Percentiles rank a stretch among this genome's conserved stretches.
These are phyloP conservation scores for Heterobasidion irregulare DNA, from an alignment of 1,284 basidiomycete genomes.

Conservation along the genomic window DNA sequence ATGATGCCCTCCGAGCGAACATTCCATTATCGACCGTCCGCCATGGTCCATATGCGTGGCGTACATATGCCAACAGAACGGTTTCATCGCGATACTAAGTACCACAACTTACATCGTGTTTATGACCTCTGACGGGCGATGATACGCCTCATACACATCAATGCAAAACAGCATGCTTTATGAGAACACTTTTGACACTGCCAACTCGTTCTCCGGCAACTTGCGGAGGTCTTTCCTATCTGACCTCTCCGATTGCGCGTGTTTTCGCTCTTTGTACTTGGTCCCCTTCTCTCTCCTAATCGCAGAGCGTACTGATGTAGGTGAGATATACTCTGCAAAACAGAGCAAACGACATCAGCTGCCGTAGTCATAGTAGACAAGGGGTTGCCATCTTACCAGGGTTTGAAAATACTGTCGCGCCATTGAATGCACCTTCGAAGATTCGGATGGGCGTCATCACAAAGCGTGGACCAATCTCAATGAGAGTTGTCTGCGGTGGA, in stretches of 20 bases:
- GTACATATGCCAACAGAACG: too few species aligned
- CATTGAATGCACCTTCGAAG: constrained; percentile 95
- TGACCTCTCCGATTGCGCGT: constrained; percentile 61
- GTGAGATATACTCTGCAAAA: constrained; percentile 79
- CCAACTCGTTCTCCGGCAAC: constrained; percentile 73
- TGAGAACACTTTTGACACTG: constrained; percentile 84
- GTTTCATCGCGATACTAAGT: too few species aligned
- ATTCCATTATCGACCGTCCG: too few species aligned
- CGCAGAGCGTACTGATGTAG: constrained; percentile 73
- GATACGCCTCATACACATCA: neutral
- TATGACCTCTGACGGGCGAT: too few species aligned
- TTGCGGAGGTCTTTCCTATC: constrained; percentile 61
- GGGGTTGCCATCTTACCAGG: constrained; percentile 50
- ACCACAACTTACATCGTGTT: too few species aligned
- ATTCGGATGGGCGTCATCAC: constrained; percentile 97
- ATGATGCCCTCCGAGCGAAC: too few species aligned
- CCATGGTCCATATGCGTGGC: too few species aligned
- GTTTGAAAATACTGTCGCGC: constrained; percentile 95
- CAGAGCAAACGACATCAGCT: neutral
- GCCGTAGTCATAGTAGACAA: neutral
- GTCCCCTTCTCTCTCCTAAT: constrained; percentile 67
- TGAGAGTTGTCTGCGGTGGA: constrained; percentile 70
- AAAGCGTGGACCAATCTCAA: constrained; percentile 96
- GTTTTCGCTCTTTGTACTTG: constrained; percentile 77
- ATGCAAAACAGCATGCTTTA: constrained; percentile 25